phyloP scores from a whole-genome alignment of 805 yeast species.

The Monosporozyma solicola region DNA sequence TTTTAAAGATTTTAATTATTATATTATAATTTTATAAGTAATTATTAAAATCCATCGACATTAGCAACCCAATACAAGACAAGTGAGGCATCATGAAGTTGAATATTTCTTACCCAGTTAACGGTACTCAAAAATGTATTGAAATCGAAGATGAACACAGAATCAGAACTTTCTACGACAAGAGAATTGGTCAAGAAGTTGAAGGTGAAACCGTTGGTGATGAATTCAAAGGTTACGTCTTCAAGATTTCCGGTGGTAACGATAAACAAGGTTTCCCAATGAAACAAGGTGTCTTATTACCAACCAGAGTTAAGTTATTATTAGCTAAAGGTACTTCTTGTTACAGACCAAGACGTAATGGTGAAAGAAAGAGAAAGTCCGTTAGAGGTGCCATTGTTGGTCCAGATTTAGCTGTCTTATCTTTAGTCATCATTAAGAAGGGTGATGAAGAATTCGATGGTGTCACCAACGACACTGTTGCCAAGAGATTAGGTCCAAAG shows the following conservation, averaged over 20 bases:
- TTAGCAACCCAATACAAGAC: conserved; percentile 3
- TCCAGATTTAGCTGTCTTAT: conserved; percentile 90
- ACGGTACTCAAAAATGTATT: conserved; percentile 98
- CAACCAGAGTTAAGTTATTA: conserved; percentile 97
- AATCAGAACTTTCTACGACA: conserved; percentile 95
- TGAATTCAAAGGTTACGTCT: conserved; percentile 98
- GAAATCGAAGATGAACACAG: conserved; percentile 99
- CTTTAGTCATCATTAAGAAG: conserved; percentile 90
- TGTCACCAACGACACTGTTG: conserved; percentile 86
- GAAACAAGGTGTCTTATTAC: conserved; percentile 99
- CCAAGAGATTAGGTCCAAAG: conserved; percentile 99
- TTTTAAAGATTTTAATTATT: not conserved
- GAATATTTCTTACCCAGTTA: conserved; percentile 99
- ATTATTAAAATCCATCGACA: not conserved
- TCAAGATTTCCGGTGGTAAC: conserved; percentile 99
- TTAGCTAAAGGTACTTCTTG: conserved; percentile 92
- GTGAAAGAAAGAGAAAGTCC: conserved; percentile 99
- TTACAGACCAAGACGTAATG: conserved; percentile 99
- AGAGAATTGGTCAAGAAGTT: conserved; percentile 99
- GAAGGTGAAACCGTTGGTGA: conserved; percentile 98
- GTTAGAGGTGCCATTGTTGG: conserved; percentile 99
- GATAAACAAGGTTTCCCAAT: conserved; percentile 99
- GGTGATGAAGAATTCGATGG: conserved; percentile 96
- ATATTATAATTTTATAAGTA: not conserved
- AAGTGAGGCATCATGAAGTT: conserved; percentile 37